Evolutionary conservation across 306 rosid genomes (phyloP), one percentile per base, ranked within the genome.

Genomic region (Medicago arabica): DNA sequence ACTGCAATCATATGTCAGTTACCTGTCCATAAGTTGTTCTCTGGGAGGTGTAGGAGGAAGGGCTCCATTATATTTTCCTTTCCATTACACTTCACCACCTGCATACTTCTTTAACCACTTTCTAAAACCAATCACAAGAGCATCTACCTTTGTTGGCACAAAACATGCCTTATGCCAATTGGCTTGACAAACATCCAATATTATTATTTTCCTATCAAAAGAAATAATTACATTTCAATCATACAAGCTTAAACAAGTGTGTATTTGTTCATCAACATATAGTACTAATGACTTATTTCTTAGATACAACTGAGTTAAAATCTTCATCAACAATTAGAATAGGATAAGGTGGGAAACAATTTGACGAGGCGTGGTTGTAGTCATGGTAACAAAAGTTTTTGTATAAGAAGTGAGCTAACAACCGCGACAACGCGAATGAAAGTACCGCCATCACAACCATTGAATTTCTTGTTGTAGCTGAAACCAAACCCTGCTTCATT

Each of bases 1-100:
- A 66, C 53, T 34, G 74, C 55, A 41, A 49, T 58, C 66, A 17
- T 6, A 9, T n/a, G 39, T n/a, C 62, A 67, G 70, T 50, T 88
- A 93, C 98, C 98, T 88, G 80, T 92, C 98, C 82, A 95, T 18
- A 36, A 95, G 88, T 73, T 92, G 88, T 73, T 95, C 96, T 84
- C 84, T 92, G 0, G 97, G 92, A 55, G 98, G 97, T 55, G 88
- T 76, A 2, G 90, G 96, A 18, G 97, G 95, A 85, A 90, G 91
- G 69, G 23, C 84, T n/a, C 86, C 93, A n/a, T 70, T 78, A 82
- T 80, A 87, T 74, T 86, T 90, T 78, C 95, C 95, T 84, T 82
- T 85, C 98, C 98, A 95, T 43, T 95, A 91, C 75, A 95, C 93
- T 83, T 88, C 84, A 67, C 96, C 89, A 51, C 88, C 95, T 0